These are phyloP conservation scores for Thraustochytrium striatum DNA, from an alignment of 352 stramenopile species.

Conservation along the genomic window DNA sequence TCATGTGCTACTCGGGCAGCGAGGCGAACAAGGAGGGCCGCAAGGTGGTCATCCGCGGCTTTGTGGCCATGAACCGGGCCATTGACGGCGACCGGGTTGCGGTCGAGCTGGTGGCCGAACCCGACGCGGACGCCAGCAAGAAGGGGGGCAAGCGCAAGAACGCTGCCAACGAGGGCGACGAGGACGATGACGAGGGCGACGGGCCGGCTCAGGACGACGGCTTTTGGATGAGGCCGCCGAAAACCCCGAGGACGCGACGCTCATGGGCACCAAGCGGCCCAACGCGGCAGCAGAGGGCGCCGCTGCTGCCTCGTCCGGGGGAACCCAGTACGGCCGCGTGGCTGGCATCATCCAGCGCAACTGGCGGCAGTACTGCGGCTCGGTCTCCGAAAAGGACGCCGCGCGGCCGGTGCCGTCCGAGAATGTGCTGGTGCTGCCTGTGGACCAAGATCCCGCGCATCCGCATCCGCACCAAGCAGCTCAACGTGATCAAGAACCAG, in stretches of 20 bases:
- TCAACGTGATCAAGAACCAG: conserved; percentile 82
- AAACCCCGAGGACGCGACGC: conserved; percentile 8
- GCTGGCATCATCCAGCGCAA: conserved; percentile 85
- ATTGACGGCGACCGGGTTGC: conserved; percentile 96
- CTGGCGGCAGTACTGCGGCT: conserved; percentile 88
- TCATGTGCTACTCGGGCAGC: conserved; percentile 45
- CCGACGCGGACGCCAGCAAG: conserved; percentile 70
- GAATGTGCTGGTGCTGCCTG: conserved; percentile 67
- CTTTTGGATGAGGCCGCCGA: conserved; percentile 52
- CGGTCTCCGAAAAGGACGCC: conserved; percentile 72
- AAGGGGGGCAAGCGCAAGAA: conserved; percentile 70
- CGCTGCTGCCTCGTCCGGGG: neutral
- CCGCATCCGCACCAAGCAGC: conserved; percentile 83
- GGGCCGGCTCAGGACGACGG: conserved; percentile 49
- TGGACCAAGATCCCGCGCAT: conserved; percentile 83
- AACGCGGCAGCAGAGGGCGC: neutral
- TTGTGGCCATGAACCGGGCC: conserved; percentile 85
- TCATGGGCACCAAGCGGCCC: conserved; percentile 29
- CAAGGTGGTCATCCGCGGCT: conserved; percentile 52
- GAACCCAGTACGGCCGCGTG: conserved; percentile 58
- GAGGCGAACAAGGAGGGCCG: conserved; percentile 25
- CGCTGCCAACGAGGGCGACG: conserved; percentile 61
- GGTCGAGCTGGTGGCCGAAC: conserved; percentile 83
- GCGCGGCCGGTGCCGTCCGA: conserved; percentile 32
- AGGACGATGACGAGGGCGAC: conserved; percentile 53